phyloP scores from a whole-genome alignment of 2,329 filamentous ascomycete genomes.

The Colletotrichum simmondsii region DNA sequence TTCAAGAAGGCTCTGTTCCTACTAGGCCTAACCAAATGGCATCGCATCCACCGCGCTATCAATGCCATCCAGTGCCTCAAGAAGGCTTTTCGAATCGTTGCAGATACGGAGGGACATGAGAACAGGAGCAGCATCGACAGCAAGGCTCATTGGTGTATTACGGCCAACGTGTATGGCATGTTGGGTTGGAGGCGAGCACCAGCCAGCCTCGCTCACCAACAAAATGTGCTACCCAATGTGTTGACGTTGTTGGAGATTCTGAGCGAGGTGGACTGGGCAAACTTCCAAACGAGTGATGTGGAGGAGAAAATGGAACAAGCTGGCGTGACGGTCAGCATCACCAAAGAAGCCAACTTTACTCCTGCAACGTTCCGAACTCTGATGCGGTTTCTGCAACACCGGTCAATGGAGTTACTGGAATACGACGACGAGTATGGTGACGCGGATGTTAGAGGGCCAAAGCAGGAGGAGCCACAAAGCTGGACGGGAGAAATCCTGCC shows the following conservation, averaged over 20 bases:
- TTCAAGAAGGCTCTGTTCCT: conserved; percentile 1
- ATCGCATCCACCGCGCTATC: conserved; percentile 21
- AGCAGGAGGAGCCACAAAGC: background rate
- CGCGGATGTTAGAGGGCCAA: background rate
- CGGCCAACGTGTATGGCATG: conserved; percentile 2
- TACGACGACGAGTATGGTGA: background rate
- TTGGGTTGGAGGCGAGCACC: conserved; percentile 16
- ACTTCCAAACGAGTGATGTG: background rate
- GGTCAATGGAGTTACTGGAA: background rate
- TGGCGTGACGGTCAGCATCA: background rate
- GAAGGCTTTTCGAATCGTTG: background rate
- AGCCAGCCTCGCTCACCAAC: background rate
- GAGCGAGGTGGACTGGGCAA: background rate
- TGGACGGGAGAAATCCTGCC: background rate
- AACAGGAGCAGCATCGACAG: background rate
- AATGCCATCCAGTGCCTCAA: conserved; percentile 9
- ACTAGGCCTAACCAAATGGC: conserved; percentile 9
- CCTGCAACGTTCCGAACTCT: background rate
- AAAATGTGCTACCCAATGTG: background rate
- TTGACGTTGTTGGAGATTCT: conserved; percentile 1
- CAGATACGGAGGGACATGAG: background rate
- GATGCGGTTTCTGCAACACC: conserved; percentile 8
- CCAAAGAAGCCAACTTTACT: background rate
- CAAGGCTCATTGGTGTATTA: background rate
- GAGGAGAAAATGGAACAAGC: background rate